These are phyloP conservation scores for Neolentinus lepideus DNA, from an alignment of 1,284 basidiomycete species.

Conservation along the genomic window DNA sequence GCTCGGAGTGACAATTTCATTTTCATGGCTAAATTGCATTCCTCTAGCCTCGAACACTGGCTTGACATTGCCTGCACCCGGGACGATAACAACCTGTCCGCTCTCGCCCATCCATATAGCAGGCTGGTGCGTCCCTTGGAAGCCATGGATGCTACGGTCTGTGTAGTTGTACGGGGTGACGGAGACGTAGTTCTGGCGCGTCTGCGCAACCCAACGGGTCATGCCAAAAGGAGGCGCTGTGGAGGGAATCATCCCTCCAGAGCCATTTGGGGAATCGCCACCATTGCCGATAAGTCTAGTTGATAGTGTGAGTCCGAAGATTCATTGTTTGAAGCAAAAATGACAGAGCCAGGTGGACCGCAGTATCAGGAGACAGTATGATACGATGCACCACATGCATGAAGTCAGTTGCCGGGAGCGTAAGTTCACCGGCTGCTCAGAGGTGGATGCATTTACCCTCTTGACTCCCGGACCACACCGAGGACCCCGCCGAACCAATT, in stretches of 20 bases:
- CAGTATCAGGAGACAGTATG: too few relatives aligned
- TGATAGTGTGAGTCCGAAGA: background rate
- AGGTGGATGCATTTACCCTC: too few relatives aligned
- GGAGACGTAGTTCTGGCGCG: conserved; percentile 67
- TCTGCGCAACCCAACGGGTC: conserved; percentile 77
- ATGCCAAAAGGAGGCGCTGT: conserved; percentile 77
- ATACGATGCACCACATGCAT: too few relatives aligned
- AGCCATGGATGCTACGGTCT: conserved; percentile 57
- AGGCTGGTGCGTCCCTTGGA: conserved; percentile 76
- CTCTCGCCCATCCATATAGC: conserved; percentile 92
- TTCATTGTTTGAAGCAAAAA: background rate
- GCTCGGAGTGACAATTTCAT: conserved; percentile 56
- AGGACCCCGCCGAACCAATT: too few relatives aligned
- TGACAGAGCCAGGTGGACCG: background rate
- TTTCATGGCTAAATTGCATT: conserved; percentile 47
- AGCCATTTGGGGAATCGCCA: conserved; percentile 60
- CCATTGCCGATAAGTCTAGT: conserved; percentile 61
- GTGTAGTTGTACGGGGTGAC: conserved; percentile 75
- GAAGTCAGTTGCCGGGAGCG: too few relatives aligned
- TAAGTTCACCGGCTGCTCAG: too few relatives aligned
- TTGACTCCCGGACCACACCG: too few relatives aligned
- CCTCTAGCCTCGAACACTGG: conserved; percentile 54
- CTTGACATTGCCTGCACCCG: conserved; percentile 48
- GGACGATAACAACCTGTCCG: conserved; percentile 56
- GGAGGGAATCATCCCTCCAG: conserved; percentile 65